A percentile compares a stretch with the other conserved stretches of the same genome.
Evolutionary conservation across 768 basidiomycete species (phyloP).

Genomic region (Lactarius vividus): DNA sequence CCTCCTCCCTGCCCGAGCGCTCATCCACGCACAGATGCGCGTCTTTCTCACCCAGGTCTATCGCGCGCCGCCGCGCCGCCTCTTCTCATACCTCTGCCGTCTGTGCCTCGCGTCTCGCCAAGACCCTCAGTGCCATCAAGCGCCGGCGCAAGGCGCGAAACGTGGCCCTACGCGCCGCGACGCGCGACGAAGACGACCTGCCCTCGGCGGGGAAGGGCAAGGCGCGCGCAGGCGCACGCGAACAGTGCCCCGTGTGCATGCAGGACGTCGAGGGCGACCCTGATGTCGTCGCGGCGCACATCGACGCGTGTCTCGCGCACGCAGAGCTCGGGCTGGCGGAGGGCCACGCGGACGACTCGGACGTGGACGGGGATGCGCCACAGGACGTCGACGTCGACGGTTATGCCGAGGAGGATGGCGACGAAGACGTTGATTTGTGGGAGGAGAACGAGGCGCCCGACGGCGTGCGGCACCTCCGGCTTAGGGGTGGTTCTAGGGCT

Average conservation of each 20-base stretch:
- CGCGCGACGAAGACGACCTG: conserved; percentile 52
- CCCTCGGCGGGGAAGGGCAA: conserved; percentile 26
- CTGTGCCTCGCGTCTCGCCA: conserved; percentile 39
- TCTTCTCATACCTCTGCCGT: conserved; percentile 36
- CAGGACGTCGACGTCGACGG: conserved; percentile 34
- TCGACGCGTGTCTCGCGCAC: conserved; percentile 74
- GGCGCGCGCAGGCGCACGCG: conserved; percentile 26
- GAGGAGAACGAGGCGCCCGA: conserved; percentile 38
- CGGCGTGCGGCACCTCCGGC: conserved; percentile 9
- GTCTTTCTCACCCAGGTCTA: conserved; percentile 31
- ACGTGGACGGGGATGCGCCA: conserved; percentile 33
- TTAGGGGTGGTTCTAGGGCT: conserved; percentile 3
- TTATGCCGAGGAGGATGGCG: conserved; percentile 33
- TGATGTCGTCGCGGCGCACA: conserved; percentile 74
- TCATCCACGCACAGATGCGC: conserved; percentile 24
- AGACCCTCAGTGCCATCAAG: conserved; percentile 60
- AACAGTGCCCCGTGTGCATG: conserved; percentile 70
- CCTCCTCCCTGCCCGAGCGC: not conserved
- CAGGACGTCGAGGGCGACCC: conserved; percentile 57
- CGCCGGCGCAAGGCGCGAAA: conserved; percentile 68
- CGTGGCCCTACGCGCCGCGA: conserved; percentile 62
- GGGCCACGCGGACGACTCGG: conserved; percentile 21
- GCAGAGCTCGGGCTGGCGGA: conserved; percentile 33
- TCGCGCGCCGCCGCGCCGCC: conserved; percentile 43
- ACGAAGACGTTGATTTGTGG: conserved; percentile 40